A percentile compares a stretch with the other conserved stretches of the same genome.
Conservation (phyloP, 1,139 yeast genomes). For the Debaryomycetaceae sp. region DNA sequence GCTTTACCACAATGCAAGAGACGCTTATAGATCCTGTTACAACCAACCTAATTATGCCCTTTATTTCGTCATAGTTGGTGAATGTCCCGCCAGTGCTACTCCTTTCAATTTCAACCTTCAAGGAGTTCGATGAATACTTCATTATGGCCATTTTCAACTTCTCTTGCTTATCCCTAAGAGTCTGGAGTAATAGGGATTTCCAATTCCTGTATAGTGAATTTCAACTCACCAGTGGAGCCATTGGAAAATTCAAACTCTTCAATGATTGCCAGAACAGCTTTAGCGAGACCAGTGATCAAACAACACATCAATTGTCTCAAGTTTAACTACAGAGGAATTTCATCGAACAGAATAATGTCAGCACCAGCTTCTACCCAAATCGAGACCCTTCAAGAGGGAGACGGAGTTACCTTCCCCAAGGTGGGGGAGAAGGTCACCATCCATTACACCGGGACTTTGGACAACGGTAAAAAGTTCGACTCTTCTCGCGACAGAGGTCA, state of each 20-base stretch:
- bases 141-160: background rate
- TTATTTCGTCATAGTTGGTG: conserved; percentile 49
- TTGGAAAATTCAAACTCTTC: background rate
- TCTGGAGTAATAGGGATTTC: background rate
- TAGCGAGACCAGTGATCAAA: background rate
- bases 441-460: conserved; percentile 93
- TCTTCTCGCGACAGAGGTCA: conserved; percentile 90
- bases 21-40: conserved; percentile 47
- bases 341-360: conserved; percentile 22
- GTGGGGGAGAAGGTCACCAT: conserved; percentile 84
- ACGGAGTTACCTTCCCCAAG: conserved; percentile 82
- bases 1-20: conserved; percentile 52
- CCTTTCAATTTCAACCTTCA: conserved; percentile 35
- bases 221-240: no score
- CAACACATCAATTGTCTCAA: background rate
- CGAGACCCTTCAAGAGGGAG: conserved; percentile 57
- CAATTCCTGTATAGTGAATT: no score
- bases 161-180: background rate
- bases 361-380: conserved; percentile 42
- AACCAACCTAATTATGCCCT: conserved; percentile 45
- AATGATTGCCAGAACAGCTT: background rate
- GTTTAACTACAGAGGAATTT: background rate
- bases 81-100: conserved; percentile 41
- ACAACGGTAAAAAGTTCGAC: conserved; percentile 92
- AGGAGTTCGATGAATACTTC: conserved; percentile 18